Evolutionary conservation across 129 eudicot species (phyloP), one percentile per base, ranked within the genome.

Genomic region (Chrysanthemum seticuspe): DNA sequence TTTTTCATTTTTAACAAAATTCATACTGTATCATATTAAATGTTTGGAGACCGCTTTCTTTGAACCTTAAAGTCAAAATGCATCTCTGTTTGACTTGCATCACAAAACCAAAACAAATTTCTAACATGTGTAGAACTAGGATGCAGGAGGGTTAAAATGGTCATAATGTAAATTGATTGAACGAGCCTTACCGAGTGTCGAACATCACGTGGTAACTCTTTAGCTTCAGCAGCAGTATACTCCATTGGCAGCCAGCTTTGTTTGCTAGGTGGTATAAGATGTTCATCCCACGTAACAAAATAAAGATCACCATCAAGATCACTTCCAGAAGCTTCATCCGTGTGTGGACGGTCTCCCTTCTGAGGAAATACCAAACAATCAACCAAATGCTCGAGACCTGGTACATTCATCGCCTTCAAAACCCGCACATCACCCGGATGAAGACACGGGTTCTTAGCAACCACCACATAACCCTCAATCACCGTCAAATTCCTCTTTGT

Each of bases 221-320:
- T 62, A 29, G 67, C 47, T 62, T 62, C 67, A 62, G 67, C 67
- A 62, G 67, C 16, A 62, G 67, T 6, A 62, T 29, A 62, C 67
- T 29, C 67, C 48, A 62, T 62, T 12, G 67, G 48, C 34, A 47
- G 45, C 67, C 47, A 62, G 67, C 67, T 62, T 29, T 29, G 6
- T 62, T 62, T 62, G n/a, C 67, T 62, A 62, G 67, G 67, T 44
- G 48, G 67, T 11, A 62, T 29, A 62, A 62, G 67, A 62, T 29
- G 13, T 62, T 62, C 67, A 62, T 62, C 48, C 67, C 67, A 62
- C 15, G 48, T 62, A 61, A 27, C 66, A 61, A 61, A 61, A 61
- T 61, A 61, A 12, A 61, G 14, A 27, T 61, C 66, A 5, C 66
- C 66, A 61, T 61, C 66, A 27, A 61, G 66, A 61, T 61, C 66